Evolutionary conservation across 176 grass and related monocot species (phyloP).

Genomic region (Triticum aestivum): IWGSC_CS_RefSeq_v2.1 NC_057804.1:377079111-377079610

Average conservation of each 20-base stretch:
- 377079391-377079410: conserved; percentile 12
- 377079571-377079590: conserved; percentile 41
- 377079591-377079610: conserved; percentile 14
- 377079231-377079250: conserved; percentile 10
- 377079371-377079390: conserved; percentile 36
- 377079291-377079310: conserved; percentile 11
- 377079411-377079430: conserved; percentile 51
- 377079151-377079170: conserved; percentile 6
- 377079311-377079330: conserved; percentile 4
- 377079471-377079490: conserved; percentile 12
- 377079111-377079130: conserved; percentile 2
- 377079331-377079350: conserved; percentile 51
- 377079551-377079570: conserved; percentile 20
- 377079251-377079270: conserved; percentile 7
- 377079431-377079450: background rate
- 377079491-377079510: background rate
- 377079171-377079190: conserved; percentile 1
- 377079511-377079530: conserved; percentile 15
- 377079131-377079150: background rate
- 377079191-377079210: conserved; percentile 2
- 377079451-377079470: background rate
- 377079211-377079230: conserved; percentile 10
- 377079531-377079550: conserved; percentile 1
- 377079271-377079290: conserved; percentile 5
- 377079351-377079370: conserved; percentile 43